A percentile compares a stretch with the other conserved stretches of the same genome.
Evolutionary conservation across 2,329 filamentous ascomycete species (phyloP).

Genomic region (Microcyclospora pomicola): DNA sequence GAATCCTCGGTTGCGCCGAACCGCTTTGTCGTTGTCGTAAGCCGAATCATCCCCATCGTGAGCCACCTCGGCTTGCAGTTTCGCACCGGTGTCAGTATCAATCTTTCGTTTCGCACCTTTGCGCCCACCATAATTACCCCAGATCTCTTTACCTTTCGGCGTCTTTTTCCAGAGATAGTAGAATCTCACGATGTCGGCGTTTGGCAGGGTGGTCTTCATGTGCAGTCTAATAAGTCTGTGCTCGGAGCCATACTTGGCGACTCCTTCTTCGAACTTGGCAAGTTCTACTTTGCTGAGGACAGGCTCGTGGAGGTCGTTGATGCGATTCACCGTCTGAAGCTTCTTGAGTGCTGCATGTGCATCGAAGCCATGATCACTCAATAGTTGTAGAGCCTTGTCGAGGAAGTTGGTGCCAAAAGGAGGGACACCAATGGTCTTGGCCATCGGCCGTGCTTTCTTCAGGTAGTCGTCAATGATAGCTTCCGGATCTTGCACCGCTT

Average conservation of each 20-base stretch:
- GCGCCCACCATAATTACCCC: slow-evolving; percentile 75
- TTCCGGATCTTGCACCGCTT: slow-evolving; percentile 9
- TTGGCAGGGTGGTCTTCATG: slow-evolving; percentile 60
- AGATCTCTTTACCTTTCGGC: slow-evolving; percentile 67
- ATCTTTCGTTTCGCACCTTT: slow-evolving; percentile 77
- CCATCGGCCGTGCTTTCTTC: slow-evolving; percentile 49
- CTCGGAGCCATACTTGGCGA: slow-evolving; percentile 83
- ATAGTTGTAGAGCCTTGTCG: slow-evolving; percentile 64
- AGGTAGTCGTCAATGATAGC: slow-evolving; percentile 58
- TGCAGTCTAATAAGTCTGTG: slow-evolving; percentile 70
- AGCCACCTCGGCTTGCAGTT: slow-evolving; percentile 81
- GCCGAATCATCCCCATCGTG: slow-evolving; percentile 90
- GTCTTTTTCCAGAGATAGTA: slow-evolving; percentile 99
- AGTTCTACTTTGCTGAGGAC: slow-evolving; percentile 62
- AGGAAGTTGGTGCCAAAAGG: slow-evolving; percentile 72
- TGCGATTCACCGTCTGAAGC: slow-evolving; percentile 53
- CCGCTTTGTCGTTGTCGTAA: slow-evolving; percentile 79
- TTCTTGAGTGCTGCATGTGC: slow-evolving; percentile 54
- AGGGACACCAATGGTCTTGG: slow-evolving; percentile 55
- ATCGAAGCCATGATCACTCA: slow-evolving; percentile 61
- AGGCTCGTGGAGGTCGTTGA: slow-evolving; percentile 68
- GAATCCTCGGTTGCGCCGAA: slow-evolving; percentile 65
- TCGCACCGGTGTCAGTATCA: slow-evolving; percentile 47
- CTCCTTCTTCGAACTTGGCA: slow-evolving; percentile 84
- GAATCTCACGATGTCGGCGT: slow-evolving; percentile 72